Evolutionary conservation across 352 stramenopile genomes (phyloP).

Genomic region (Pythium rhizo-oryzae): DNA sequence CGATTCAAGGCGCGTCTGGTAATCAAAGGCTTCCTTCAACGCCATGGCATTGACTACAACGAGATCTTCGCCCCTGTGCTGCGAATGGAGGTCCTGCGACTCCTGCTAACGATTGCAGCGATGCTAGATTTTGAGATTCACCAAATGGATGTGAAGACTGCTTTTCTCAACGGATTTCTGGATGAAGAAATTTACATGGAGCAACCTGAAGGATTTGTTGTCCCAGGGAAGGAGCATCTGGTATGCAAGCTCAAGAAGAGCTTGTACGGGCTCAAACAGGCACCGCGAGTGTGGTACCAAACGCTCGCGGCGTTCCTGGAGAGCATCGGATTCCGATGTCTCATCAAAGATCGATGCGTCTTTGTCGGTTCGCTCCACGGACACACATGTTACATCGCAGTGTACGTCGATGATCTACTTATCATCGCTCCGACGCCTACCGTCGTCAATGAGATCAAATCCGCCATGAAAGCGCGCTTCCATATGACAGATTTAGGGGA

Average conservation of each 20-base stretch:
- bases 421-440: conserved; percentile 10
- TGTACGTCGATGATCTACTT: conserved; percentile 33
- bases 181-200: conserved; percentile 29
- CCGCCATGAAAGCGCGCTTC: conserved; percentile 6
- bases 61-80: conserved; percentile 7
- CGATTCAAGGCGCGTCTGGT: conserved; percentile 10
- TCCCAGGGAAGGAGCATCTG: conserved; percentile 3
- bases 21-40: conserved; percentile 15
- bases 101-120: neutral
- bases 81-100: conserved; percentile 10
- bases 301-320: conserved; percentile 18
- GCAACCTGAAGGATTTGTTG: conserved; percentile 18
- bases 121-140: conserved; percentile 26
- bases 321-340: conserved; percentile 11
- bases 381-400: conserved; percentile 16
- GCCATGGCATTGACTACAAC: conserved; percentile 8
- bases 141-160: conserved; percentile 37
- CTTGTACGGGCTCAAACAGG: conserved; percentile 35
- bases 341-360: conserved; percentile 26
- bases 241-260: conserved; percentile 26
- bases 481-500: conserved; percentile 19
- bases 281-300: conserved; percentile 25
- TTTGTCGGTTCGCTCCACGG: too few relatives aligned
- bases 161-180: conserved; percentile 26
- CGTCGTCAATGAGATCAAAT: conserved; percentile 17